Evolutionary conservation across 2,329 filamentous ascomycete species (phyloP).

Genomic region (Epichloe gansuensis): DNA sequence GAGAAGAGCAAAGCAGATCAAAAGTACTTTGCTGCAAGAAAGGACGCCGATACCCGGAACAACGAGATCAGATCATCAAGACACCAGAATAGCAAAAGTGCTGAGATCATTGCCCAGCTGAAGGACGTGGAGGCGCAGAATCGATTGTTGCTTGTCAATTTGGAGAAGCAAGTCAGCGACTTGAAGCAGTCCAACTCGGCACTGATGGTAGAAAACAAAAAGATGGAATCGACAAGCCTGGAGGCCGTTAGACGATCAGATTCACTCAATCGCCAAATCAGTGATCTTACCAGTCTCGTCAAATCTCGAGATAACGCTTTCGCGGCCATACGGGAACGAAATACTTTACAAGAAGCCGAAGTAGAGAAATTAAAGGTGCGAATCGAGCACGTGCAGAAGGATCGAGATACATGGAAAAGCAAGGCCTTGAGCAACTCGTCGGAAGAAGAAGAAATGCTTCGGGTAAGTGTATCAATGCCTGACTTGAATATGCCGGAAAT

Average conservation of each 20-base stretch:
- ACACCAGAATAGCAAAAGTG: slow-evolving; percentile 75
- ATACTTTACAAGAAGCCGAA: slow-evolving; percentile 56
- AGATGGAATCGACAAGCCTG: slow-evolving; percentile 55
- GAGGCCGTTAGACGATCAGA: slow-evolving; percentile 62
- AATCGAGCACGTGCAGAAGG: slow-evolving; percentile 67
- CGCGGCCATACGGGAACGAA: slow-evolving; percentile 38
- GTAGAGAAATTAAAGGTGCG: slow-evolving; percentile 67
- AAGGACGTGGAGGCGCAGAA: slow-evolving; percentile 80
- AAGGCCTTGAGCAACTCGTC: slow-evolving; percentile 72
- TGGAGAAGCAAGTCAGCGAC: slow-evolving; percentile 85
- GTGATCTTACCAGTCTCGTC: slow-evolving; percentile 61
- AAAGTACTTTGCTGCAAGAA: slow-evolving; percentile 94
- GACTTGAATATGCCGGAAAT: no score
- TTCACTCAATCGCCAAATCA: slow-evolving; percentile 59
- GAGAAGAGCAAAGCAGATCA: slow-evolving; percentile 96
- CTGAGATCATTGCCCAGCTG: slow-evolving; percentile 82
- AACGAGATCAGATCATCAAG: slow-evolving; percentile 68
- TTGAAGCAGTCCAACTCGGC: slow-evolving; percentile 65
- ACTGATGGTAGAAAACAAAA: slow-evolving; percentile 59
- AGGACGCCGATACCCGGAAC: slow-evolving; percentile 77
- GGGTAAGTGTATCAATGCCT: slow-evolving; percentile 45
- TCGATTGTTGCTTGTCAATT: slow-evolving; percentile 61
- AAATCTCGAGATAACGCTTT: slow-evolving; percentile 59
- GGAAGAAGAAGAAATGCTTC: slow-evolving; percentile 71
- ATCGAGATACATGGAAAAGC: slow-evolving; percentile 72